Percentiles rank a stretch among this genome's conserved stretches.
phyloP scores from a whole-genome alignment of 106 monocot genomes.

The Dendrobium huoshanense region DNA sequence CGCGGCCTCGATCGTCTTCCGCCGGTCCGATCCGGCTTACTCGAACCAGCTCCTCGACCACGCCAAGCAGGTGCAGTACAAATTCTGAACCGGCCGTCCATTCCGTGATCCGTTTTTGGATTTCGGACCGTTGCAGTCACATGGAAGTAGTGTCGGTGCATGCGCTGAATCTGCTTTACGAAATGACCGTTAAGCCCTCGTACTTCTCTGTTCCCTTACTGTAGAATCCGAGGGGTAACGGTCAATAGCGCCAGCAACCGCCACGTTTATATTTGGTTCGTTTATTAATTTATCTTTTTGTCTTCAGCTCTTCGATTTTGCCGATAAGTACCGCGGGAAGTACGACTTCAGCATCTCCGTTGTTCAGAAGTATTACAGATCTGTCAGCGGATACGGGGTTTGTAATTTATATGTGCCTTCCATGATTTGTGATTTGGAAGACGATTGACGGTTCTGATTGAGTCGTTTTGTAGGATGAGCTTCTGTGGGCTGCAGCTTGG shows the following conservation, averaged over 20 bases:
- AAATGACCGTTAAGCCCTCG: neutral
- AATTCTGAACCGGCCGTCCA: neutral
- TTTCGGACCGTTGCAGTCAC: neutral
- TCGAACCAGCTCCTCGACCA: conserved; percentile 61
- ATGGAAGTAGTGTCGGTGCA: neutral
- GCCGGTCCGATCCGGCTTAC: conserved; percentile 57
- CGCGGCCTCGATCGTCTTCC: conserved; percentile 70
- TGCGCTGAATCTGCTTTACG: neutral
- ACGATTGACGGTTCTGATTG: conserved; percentile 2
- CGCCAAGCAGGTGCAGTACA: conserved; percentile 55
- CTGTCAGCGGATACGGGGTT: conserved; percentile 83
- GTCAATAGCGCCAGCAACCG: neutral
- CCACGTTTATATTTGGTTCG: neutral
- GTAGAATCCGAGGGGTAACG: neutral
- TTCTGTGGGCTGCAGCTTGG: conserved; percentile 94
- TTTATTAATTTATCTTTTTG: neutral
- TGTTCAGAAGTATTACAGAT: conserved; percentile 81
- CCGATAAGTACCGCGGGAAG: conserved; percentile 91
- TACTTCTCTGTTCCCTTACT: neutral
- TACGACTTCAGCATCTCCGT: conserved; percentile 90
- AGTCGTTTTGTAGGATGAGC: conserved; percentile 38
- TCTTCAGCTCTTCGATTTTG: conserved; percentile 79
- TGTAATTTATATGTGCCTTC: neutral
- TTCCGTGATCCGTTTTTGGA: neutral
- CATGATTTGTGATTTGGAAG: neutral